phyloP scores from a whole-genome alignment of 805 yeast genomes.

The Kuraishia floccosa region DNA sequence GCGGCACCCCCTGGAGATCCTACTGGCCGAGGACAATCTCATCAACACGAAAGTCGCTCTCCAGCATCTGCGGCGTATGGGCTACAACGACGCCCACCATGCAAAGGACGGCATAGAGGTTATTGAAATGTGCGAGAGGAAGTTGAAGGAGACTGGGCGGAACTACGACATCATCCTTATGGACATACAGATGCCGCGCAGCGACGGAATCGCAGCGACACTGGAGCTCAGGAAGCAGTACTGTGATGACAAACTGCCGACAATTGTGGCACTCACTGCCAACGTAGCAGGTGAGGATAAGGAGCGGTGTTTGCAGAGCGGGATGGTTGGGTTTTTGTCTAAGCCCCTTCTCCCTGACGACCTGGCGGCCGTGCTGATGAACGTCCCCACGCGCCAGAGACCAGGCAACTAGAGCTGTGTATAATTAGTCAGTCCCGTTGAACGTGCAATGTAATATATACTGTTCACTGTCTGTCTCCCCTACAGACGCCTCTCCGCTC shows the following conservation, averaged over 20 bases:
- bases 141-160: conserved; percentile 15
- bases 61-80: conserved; percentile 34
- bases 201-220: conserved; percentile 56
- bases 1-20: conserved; percentile 30
- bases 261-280: conserved; percentile 36
- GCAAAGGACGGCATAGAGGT: conserved; percentile 40
- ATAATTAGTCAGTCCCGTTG: background rate
- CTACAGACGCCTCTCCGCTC: too few relatives aligned
- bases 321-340: conserved; percentile 41
- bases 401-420: too few relatives aligned
- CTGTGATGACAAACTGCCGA: conserved; percentile 18
- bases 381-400: too few relatives aligned
- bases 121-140: conserved; percentile 19
- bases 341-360: conserved; percentile 40
- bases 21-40: conserved; percentile 46
- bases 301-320: conserved; percentile 30
- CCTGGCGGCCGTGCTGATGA: conserved; percentile 23
- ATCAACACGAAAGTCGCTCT: conserved; percentile 38
- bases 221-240: conserved; percentile 23
- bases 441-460: background rate
- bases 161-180: conserved; percentile 41
- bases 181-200: conserved; percentile 88
- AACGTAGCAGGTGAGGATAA: conserved; percentile 45
- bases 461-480: background rate
- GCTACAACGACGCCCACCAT: conserved; percentile 38